Conservation (phyloP, 495 filamentous ascomycete genomes). For the Articulospora tetracladia region DNA sequence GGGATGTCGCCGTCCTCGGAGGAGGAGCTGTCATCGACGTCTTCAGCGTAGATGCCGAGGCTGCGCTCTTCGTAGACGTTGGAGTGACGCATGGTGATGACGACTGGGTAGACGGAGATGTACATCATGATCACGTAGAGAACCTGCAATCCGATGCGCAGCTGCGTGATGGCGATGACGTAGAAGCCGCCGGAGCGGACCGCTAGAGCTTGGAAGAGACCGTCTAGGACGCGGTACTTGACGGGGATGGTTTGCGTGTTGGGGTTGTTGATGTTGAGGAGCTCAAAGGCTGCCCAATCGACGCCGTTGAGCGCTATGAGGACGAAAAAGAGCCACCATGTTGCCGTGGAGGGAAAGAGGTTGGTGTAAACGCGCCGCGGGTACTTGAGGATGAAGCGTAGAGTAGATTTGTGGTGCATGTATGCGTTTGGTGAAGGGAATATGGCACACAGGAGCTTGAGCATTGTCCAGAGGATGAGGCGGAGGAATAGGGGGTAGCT, state of each 20-base stretch:
- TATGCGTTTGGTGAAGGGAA: slow-evolving; percentile 41
- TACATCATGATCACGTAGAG: slow-evolving; percentile 96
- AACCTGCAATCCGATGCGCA: slow-evolving; percentile 71
- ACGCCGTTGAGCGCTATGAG: slow-evolving; percentile 73
- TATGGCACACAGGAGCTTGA: slow-evolving; percentile 30
- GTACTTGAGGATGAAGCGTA: slow-evolving; percentile 78
- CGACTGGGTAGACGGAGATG: slow-evolving; percentile 72
- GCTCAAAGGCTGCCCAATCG: slow-evolving; percentile 78
- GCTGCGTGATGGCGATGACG: slow-evolving; percentile 65
- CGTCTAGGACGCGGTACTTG: slow-evolving; percentile 64
- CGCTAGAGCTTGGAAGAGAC: slow-evolving; percentile 79
- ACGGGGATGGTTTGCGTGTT: slow-evolving; percentile 53
- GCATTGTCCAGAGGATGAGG: slow-evolving; percentile 63
- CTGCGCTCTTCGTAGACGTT: slow-evolving; percentile 66
- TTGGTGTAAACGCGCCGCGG: slow-evolving; percentile 80
- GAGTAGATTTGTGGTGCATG: slow-evolving; percentile 54
- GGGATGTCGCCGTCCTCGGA: slow-evolving; percentile 8
- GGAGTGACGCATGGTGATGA: slow-evolving; percentile 64
- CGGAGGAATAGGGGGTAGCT: slow-evolving; percentile 73
- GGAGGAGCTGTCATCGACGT: slow-evolving; percentile 21
- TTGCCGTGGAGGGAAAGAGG: slow-evolving; percentile 71
- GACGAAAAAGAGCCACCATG: slow-evolving; percentile 74
- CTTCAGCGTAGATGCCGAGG: slow-evolving; percentile 62
- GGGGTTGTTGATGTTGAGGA: slow-evolving; percentile 72
- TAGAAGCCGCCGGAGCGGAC: slow-evolving; percentile 84